Percentiles rank a stretch among this genome's conserved stretches.
phyloP scores from a whole-genome alignment of 2,329 filamentous ascomycete genomes.

The Trichophyton mentagrophytes region DNA sequence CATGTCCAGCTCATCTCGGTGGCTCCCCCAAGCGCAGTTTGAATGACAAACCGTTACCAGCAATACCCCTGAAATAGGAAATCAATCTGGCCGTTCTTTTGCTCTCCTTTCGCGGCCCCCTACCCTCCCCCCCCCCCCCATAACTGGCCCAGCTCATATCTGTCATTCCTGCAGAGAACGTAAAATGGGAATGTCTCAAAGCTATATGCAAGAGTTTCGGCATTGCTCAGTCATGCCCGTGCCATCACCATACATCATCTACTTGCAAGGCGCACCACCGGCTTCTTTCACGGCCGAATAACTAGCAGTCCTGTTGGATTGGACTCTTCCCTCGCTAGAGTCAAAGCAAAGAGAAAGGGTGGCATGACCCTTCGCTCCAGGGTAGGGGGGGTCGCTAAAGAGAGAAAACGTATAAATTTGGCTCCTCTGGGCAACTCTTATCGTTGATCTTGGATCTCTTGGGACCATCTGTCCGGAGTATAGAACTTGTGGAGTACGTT shows the following conservation, averaged over 20 bases:
- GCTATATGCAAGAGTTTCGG: background rate
- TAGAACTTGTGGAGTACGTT: background rate
- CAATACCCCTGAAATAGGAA: background rate
- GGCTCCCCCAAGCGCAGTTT: background rate
- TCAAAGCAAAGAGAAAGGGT: background rate
- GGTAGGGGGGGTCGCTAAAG: background rate
- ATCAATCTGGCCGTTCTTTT: background rate
- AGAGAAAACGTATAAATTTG: conserved; percentile 1
- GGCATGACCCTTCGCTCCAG: background rate
- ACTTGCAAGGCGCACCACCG: background rate
- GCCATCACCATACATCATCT: background rate
- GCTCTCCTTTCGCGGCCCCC: no score
- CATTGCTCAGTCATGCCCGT: background rate
- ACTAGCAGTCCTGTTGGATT: background rate
- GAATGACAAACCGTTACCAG: background rate
- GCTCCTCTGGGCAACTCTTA: background rate
- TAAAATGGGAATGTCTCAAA: background rate
- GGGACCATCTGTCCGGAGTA: background rate
- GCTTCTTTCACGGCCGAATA: background rate
- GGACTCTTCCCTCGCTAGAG: background rate
- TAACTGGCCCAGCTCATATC: background rate
- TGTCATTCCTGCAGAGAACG: background rate
- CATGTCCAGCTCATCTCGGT: background rate
- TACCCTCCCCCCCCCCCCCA: background rate
- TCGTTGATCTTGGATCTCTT: background rate